Conservation (phyloP, 495 filamentous ascomycete genomes). For the Penicillium taxi region DNA sequence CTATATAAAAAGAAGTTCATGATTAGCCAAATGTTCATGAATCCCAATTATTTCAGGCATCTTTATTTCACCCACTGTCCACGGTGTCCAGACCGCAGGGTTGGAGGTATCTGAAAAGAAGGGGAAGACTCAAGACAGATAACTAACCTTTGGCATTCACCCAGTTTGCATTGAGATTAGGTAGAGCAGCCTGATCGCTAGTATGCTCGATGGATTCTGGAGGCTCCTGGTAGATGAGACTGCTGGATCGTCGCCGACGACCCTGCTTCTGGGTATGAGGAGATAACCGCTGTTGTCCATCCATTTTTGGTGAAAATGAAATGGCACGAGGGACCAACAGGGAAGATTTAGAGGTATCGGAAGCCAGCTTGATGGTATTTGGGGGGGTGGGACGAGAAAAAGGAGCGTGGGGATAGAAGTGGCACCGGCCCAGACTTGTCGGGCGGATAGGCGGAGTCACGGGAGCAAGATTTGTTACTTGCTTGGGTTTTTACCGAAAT, state of each 20-base stretch:
- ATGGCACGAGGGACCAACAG: constrained; percentile 70
- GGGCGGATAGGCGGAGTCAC: constrained; percentile 25
- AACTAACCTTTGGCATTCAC: constrained; percentile 92
- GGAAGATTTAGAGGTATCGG: constrained; percentile 71
- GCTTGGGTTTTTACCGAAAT: constrained; percentile 3
- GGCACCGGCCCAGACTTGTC: constrained; percentile 24
- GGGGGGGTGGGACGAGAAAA: constrained; percentile 12
- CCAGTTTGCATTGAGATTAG: constrained; percentile 96
- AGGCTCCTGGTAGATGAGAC: constrained; percentile 92
- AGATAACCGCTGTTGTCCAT: constrained; percentile 47
- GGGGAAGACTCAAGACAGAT: not conserved
- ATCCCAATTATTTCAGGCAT: not conserved
- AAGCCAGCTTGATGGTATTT: constrained; percentile 22
- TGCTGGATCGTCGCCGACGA: constrained; percentile 84
- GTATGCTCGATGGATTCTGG: constrained; percentile 89
- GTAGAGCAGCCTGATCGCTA: constrained; percentile 88
- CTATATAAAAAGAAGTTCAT: constrained; percentile 36
- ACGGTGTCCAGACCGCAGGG: constrained; percentile 11
- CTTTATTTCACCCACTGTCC: constrained; percentile 6
- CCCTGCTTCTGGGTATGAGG: constrained; percentile 54
- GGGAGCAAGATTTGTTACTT: too few species aligned
- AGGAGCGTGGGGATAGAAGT: constrained; percentile 26
- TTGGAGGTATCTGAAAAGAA: constrained; percentile 1
- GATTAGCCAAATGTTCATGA: constrained; percentile 7
- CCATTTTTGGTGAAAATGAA: constrained; percentile 69